Evolutionary conservation across 306 rosid species (phyloP), one percentile per base, ranked within the genome.

Genomic region (Begonia peltatifolia): DNA sequence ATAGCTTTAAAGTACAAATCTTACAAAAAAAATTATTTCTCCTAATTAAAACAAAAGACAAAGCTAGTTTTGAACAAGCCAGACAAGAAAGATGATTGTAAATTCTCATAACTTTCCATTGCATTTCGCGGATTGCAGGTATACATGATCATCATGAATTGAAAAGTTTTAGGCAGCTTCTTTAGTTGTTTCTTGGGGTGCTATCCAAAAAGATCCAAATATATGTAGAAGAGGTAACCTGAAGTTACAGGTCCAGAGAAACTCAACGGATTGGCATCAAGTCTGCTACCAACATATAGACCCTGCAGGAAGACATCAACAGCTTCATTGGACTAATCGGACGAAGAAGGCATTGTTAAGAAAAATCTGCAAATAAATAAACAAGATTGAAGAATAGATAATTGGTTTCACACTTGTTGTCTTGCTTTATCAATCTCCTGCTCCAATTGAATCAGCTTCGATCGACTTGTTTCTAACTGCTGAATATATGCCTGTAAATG

Each of bases 401-500:
- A 66, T 68, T 52, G 58, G 30, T 60, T 55, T 48, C 60, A 41
- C 49, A 82, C 97, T 75, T 89, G 95, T 61, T 76, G 95, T 56
- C 76, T 81, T 30, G 84, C 79, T 22, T 59, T 71, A 41, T 78
- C 87, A 60, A 83, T 74, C 71, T 90, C 94, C 69, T 72, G 92
- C 76, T 90, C 95, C 63, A 90, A 46, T 69, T 78, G 84, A 61
- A 71, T 14, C 60, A 90, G 72, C 76, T 78, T 90, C 75, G 75
- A 47, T 49, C 97, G 95, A 63, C 95, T 85, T 13, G 85, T 66
- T 79, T 90, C 97, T 68, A 90, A 75, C 69, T 85, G 95, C 68
- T 80, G 89, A 41, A 90, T 87, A 58, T 90, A 86, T 41, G 87
- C 97, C 97, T 90, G 68, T 12, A 63, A 36, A 44, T 5, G 47